Evolutionary conservation across 75 land plant genomes (phyloP).

Genomic region (Pinus tabuliformis): DNA sequence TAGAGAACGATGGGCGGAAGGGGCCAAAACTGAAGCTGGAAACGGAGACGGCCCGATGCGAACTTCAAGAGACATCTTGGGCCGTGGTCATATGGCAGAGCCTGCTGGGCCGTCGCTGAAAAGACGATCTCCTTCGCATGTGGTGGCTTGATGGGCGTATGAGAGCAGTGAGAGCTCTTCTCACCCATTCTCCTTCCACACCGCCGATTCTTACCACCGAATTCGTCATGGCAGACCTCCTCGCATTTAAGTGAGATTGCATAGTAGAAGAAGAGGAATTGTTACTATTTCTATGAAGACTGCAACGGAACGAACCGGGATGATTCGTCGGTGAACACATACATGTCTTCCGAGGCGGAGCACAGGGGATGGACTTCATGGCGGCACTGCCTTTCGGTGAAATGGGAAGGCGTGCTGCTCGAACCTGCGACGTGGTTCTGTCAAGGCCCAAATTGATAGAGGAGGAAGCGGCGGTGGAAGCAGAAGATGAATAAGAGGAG

Average conservation of each 20-base stretch:
- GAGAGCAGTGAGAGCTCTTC: constrained; percentile 18
- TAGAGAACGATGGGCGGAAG: too few relatives aligned
- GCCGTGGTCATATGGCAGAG: constrained; percentile 14
- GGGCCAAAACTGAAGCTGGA: too few relatives aligned
- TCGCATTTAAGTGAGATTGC: constrained; percentile 1
- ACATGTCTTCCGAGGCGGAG: background rate
- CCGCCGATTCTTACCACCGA: constrained; percentile 10
- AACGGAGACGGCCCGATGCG: too few relatives aligned
- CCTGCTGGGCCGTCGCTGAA: constrained; percentile 18
- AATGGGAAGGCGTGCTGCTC: background rate
- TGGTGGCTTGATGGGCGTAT: constrained; percentile 34
- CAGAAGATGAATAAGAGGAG: background rate
- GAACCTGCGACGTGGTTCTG: background rate
- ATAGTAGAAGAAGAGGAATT: background rate
- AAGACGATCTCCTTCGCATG: constrained; percentile 16
- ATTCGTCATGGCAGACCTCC: constrained; percentile 16
- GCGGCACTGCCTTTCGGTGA: background rate
- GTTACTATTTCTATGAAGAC: background rate
- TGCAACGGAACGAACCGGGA: background rate
- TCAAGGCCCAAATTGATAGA: background rate
- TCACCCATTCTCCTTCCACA: constrained; percentile 18
- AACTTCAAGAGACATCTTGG: too few relatives aligned
- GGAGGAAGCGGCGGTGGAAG: background rate
- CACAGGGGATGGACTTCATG: too few relatives aligned
- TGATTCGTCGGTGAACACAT: background rate